A percentile compares a stretch with the other conserved stretches of the same genome.
These are phyloP conservation scores for Colletotrichum sp. DNA, from an alignment of 2,329 filamentous ascomycete genomes.

Conservation along the genomic window DNA sequence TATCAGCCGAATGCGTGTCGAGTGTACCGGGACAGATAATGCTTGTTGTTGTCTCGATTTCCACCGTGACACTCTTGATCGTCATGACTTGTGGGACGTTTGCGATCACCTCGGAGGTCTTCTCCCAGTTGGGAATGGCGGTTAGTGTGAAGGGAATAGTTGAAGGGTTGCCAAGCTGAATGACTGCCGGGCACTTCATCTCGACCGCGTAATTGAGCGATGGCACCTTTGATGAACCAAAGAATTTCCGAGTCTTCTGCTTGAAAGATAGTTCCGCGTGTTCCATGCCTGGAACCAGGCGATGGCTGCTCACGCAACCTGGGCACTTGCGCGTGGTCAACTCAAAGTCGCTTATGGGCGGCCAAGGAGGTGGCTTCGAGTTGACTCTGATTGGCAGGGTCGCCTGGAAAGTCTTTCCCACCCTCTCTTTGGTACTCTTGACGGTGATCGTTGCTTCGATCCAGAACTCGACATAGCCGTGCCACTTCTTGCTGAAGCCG, in stretches of 20 bases:
- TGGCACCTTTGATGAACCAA: slow-evolving; percentile 36
- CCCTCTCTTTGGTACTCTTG: slow-evolving; percentile 12
- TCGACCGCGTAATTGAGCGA: slow-evolving; percentile 25
- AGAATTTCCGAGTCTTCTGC: slow-evolving; percentile 35
- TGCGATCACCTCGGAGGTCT: neutral
- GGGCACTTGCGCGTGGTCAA: neutral
- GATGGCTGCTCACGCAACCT: neutral
- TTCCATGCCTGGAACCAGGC: slow-evolving; percentile 12
- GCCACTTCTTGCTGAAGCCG: slow-evolving; percentile 12
- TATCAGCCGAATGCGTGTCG: neutral
- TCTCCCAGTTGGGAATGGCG: neutral
- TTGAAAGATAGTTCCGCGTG: slow-evolving; percentile 31
- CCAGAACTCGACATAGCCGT: slow-evolving; percentile 38
- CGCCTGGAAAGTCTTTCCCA: slow-evolving; percentile 20
- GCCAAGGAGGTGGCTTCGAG: neutral
- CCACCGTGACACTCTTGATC: neutral
- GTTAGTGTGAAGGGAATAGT: neutral
- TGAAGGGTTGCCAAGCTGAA: neutral
- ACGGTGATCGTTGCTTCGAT: slow-evolving; percentile 31
- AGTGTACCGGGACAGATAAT: neutral
- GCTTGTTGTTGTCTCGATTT: neutral
- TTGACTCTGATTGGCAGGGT: neutral
- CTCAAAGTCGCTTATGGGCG: neutral
- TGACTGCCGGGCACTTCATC: neutral
- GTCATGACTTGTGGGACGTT: neutral